Base-by-base conservation (phyloP, 179 eudicot genomes). In the Pouteria campechiana region DNA sequence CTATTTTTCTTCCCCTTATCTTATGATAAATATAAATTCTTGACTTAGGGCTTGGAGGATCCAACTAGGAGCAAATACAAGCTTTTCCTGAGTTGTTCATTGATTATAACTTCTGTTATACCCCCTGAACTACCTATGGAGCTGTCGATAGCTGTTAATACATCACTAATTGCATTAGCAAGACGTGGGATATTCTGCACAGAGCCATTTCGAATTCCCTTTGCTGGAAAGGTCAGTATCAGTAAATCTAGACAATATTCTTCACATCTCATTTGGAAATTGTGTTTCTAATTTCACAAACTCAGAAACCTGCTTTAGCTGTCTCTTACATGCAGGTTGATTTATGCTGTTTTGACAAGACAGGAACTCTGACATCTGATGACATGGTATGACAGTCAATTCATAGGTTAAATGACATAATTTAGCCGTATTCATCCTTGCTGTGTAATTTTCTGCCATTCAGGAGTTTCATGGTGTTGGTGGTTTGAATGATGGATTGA, bases 61-160 rank as follows among this genome's bases (percentile, higher is more conserved):
- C 99, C 96, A 44, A 79, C 92, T 1, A 77, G 99, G 68, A 92
- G 96, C 75, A 87, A 74, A 80, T 92, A 92, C 81, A 92, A 87
- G 62, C 96, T 92, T 47, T 51, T 92, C 42, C 71, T 92, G 31
- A 87, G 94, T 46, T 92, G 99, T 73, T 92, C 99, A 5, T 56
- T 92, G 72, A 87, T 92, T 57, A 87, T 87, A 28, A 92, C 99
- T 46, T 92, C 99, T 57, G 96, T 92, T 44, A 86, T 92, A 23
- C 99, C 99, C 3, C 96, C 99, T 45, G 99, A 92, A 68, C 70
- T 92, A 48, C 99, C 99, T 20, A 87, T 92, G 99, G 99, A 92
- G 48, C 68, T 92, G 59, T 92, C 99, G 6, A 92, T 92, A 54
- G 99, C 99, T 41, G 99, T 92, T 63, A 92, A 92, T 54, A 92